Percentiles rank a stretch among this genome's conserved stretches.
Evolutionary conservation across 768 basidiomycete genomes (phyloP).

Genomic region (Hericium rajendrae): DNA sequence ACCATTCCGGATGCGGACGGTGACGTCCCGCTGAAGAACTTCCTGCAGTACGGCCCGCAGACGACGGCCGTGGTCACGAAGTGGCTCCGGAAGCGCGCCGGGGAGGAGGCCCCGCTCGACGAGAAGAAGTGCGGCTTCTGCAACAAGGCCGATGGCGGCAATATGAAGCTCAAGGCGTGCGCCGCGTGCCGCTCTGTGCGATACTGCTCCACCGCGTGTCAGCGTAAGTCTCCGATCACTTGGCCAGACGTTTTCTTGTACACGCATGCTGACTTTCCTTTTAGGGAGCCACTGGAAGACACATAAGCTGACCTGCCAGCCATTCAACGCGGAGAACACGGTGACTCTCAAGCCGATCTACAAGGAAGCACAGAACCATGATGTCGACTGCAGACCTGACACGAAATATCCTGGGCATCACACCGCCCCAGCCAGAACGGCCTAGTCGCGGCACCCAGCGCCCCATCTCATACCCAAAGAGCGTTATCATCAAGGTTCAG

Average conservation of each 20-base stretch:
- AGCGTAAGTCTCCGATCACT: conserved; percentile 29
- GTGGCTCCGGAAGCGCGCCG: conserved; percentile 38
- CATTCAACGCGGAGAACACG: conserved; percentile 34
- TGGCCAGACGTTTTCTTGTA: neutral
- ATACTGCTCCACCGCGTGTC: conserved; percentile 49
- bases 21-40: conserved; percentile 22
- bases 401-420: conserved; percentile 23
- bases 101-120: conserved; percentile 31
- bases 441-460: conserved; percentile 14
- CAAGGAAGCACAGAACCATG: conserved; percentile 3
- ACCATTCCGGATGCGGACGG: conserved; percentile 32
- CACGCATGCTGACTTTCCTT: neutral
- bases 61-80: conserved; percentile 34
- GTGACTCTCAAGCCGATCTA: conserved; percentile 40
- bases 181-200: conserved; percentile 40
- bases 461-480: conserved; percentile 24
- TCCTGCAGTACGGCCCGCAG: conserved; percentile 28
- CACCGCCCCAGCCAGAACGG: conserved; percentile 13
- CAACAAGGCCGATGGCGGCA: conserved; percentile 21
- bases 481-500: conserved; percentile 46
- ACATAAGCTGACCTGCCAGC: conserved; percentile 38
- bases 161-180: conserved; percentile 35
- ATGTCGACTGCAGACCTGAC: conserved; percentile 22
- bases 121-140: conserved; percentile 38
- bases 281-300: conserved; percentile 37